phyloP scores from a whole-genome alignment of 257 asterid species.

The Ligustrum vulgare region DNA sequence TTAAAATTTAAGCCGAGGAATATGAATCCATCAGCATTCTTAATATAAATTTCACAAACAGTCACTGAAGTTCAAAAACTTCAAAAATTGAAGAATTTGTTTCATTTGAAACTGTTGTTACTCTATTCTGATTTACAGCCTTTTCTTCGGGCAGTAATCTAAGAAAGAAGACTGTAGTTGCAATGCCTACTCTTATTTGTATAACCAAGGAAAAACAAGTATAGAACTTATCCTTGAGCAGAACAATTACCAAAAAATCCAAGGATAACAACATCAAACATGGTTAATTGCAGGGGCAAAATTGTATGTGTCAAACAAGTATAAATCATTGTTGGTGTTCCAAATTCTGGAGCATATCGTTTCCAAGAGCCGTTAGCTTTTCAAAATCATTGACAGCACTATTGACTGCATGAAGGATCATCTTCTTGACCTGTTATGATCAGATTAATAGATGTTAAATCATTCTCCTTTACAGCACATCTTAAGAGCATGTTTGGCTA shows the following conservation, averaged over 20 bases:
- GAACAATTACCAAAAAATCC: background rate
- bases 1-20: too few relatives aligned
- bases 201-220: background rate
- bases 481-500: background rate
- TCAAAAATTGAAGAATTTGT: background rate
- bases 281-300: conserved; percentile 9
- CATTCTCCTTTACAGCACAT: background rate
- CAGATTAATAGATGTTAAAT: background rate
- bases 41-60: too few relatives aligned
- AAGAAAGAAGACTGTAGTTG: background rate
- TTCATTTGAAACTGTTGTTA: background rate
- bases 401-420: conserved; percentile 72
- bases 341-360: conserved; percentile 1
- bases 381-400: conserved; percentile 65
- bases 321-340: conserved; percentile 9
- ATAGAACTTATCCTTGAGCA: background rate
- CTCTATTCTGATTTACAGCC: background rate
- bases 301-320: background rate
- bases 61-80: background rate
- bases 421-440: conserved; percentile 72
- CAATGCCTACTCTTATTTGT: background rate
- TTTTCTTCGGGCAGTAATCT: background rate
- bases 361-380: conserved; percentile 30
- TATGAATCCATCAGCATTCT: background rate
- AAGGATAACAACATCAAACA: background rate